Percentiles rank a stretch among this genome's conserved stretches.
Conservation (phyloP, 768 basidiomycete genomes). For the Panaeolus papilionaceus region DNA sequence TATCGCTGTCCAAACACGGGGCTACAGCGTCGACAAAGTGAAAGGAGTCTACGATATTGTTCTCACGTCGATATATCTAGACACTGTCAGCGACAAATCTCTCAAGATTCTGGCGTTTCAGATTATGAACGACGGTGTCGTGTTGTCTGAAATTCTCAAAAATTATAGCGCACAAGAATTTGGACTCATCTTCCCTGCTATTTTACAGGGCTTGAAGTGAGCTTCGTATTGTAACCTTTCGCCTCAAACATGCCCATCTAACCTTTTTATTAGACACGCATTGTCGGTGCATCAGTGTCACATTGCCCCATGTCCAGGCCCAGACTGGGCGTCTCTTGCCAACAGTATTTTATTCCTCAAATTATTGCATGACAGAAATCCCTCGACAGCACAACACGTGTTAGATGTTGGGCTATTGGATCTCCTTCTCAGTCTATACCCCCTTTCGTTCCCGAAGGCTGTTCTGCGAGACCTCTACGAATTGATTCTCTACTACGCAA, state of each 20-base stretch:
- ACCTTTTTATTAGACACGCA: constrained; percentile 3
- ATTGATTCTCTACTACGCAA: constrained; percentile 17
- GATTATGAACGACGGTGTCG: constrained; percentile 12
- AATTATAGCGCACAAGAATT: constrained; percentile 19
- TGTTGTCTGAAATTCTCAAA: constrained; percentile 13
- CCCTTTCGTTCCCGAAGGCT: background rate
- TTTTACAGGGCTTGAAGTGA: constrained; percentile 21
- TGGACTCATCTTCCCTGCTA: constrained; percentile 15
- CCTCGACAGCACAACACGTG: constrained; percentile 7
- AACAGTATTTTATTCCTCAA: constrained; percentile 21
- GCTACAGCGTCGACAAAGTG: constrained; percentile 20
- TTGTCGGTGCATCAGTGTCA: constrained; percentile 20
- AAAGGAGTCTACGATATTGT: constrained; percentile 21
- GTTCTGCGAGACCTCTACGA: constrained; percentile 11
- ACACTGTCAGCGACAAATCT: constrained; percentile 21
- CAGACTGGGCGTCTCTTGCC: constrained; percentile 15
- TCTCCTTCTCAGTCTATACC: constrained; percentile 17
- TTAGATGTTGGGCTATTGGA: constrained; percentile 15
- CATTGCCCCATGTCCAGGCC: constrained; percentile 20
- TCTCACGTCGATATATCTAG: constrained; percentile 19
- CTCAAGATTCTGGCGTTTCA: constrained; percentile 20
- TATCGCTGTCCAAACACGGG: constrained; percentile 18
- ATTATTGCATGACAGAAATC: constrained; percentile 1
- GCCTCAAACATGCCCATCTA: background rate
- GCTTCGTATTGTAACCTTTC: background rate